Percentiles rank a stretch among this genome's conserved stretches.
Conservation (phyloP, 805 yeast genomes). For the Kazachstania viticola region DNA sequence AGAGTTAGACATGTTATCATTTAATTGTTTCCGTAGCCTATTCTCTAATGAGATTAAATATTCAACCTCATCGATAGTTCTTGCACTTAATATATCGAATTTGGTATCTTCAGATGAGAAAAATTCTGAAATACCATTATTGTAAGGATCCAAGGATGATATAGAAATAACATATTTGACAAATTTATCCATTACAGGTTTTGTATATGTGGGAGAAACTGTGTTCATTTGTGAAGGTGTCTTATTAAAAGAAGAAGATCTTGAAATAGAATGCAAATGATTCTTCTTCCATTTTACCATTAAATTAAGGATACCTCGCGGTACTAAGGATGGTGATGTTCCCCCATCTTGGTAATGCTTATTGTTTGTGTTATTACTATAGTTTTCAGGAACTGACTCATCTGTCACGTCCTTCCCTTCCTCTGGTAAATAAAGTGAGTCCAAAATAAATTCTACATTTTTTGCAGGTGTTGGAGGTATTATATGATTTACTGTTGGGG, state of each 20-base stretch:
- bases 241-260: not conserved
- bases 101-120: conserved; percentile 21
- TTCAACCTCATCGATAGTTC: conserved; percentile 61
- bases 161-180: conserved; percentile 28
- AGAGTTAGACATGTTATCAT: not conserved
- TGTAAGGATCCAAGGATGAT: conserved; percentile 19
- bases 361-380: too few species aligned
- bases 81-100: conserved; percentile 56
- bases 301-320: conserved; percentile 18
- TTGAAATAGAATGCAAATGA: conserved; percentile 6
- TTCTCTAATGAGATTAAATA: conserved; percentile 38
- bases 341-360: not conserved
- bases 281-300: conserved; percentile 23
- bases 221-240: conserved; percentile 8
- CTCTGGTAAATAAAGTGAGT: conserved; percentile 20
- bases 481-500: conserved; percentile 32
- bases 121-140: conserved; percentile 4
- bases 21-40: conserved; percentile 15
- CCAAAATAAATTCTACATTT: conserved; percentile 38
- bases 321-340: conserved; percentile 1
- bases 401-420: conserved; percentile 1
- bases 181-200: conserved; percentile 28
- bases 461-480: conserved; percentile 62
- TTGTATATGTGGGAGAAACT: too few species aligned
- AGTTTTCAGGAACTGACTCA: not conserved